These are phyloP conservation scores for Lablab purpureus DNA, from an alignment of 306 rosid genomes.

Conservation along the genomic window DNA sequence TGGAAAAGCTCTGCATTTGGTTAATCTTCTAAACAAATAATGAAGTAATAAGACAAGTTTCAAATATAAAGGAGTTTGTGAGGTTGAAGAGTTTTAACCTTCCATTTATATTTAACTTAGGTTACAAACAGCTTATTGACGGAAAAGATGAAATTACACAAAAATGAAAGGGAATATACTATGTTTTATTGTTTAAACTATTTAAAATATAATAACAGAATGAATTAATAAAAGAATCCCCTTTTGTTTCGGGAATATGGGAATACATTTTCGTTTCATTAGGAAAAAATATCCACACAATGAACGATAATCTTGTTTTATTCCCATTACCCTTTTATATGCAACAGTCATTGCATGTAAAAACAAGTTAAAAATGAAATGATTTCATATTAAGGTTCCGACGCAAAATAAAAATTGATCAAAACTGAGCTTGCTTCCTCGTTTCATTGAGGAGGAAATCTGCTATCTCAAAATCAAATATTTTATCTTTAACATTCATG, in stretches of 20 bases:
- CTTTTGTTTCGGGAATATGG: background rate
- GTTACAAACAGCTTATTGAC: background rate
- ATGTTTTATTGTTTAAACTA: background rate
- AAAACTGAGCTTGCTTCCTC: background rate
- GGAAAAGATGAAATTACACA: background rate
- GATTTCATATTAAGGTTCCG: background rate
- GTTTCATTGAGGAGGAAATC: background rate
- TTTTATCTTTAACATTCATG: background rate
- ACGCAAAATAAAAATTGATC: background rate
- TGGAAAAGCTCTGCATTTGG: too few species aligned
- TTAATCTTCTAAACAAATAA: too few species aligned
- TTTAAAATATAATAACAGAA: background rate
- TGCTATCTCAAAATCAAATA: background rate
- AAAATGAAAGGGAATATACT: background rate
- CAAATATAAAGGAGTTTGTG: too few species aligned
- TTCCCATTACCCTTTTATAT: too few species aligned
- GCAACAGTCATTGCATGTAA: too few species aligned
- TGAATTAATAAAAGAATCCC: background rate
- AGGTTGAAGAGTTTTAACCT: background rate
- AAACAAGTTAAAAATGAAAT: background rate
- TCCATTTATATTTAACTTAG: background rate
- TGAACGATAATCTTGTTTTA: background rate
- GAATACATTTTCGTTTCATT: background rate
- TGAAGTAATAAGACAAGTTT: too few species aligned
- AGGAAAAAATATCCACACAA: background rate